A percentile compares a stretch with the other conserved stretches of the same genome.
Evolutionary conservation across 108 stramenopile species (phyloP).

Genomic region (Cyclotella sp.): DNA sequence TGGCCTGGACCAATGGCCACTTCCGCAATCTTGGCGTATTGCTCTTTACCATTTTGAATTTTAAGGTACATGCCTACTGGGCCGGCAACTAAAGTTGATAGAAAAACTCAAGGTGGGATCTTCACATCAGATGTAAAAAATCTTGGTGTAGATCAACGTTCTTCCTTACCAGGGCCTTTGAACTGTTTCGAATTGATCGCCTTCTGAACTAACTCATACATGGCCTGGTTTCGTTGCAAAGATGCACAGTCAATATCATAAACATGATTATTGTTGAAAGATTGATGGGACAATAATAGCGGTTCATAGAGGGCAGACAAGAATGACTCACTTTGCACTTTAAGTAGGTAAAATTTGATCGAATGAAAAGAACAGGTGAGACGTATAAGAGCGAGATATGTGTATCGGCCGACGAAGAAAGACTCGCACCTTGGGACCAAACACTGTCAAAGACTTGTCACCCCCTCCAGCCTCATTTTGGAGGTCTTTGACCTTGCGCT

Average conservation of each 20-base stretch:
- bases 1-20: constrained; percentile 58
- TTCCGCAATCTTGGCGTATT: constrained; percentile 77
- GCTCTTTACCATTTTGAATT: constrained; percentile 79
- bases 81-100: constrained; percentile 51
- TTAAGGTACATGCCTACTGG: constrained; percentile 85
- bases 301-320: too few species aligned
- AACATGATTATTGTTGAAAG: too few species aligned
- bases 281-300: too few species aligned
- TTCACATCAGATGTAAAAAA: too few species aligned
- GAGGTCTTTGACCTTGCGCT: constrained; percentile 51
- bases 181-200: constrained; percentile 53
- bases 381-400: too few species aligned
- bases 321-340: too few species aligned
- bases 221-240: constrained; percentile 24
- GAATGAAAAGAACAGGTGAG: too few species aligned
- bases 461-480: constrained; percentile 55
- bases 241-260: too few species aligned
- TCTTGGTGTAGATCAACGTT: too few species aligned
- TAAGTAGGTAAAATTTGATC: too few species aligned
- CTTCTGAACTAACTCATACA: constrained; percentile 54
- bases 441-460: constrained; percentile 64
- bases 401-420: too few species aligned
- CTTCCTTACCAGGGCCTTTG: constrained; percentile 41
- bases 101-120: too few species aligned
- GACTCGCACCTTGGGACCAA: constrained; percentile 50